Percentiles rank a stretch among this genome's conserved stretches.
phyloP scores from a whole-genome alignment of 345 rosid species.

The Populus euphratica region DNA sequence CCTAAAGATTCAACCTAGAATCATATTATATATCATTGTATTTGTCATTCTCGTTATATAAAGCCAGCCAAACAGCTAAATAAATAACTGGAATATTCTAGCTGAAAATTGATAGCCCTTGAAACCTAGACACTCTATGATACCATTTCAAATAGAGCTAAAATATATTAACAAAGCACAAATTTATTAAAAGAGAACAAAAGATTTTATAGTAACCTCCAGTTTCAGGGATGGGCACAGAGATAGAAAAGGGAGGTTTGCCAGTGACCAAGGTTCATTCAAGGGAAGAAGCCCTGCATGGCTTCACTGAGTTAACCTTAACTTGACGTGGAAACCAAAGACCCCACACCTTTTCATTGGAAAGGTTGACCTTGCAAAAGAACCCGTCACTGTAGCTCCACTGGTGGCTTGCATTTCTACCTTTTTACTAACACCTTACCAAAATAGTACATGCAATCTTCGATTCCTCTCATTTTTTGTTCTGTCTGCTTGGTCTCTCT shows the following conservation, averaged over 20 bases:
- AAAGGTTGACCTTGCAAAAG: conserved; percentile 44
- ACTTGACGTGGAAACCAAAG: conserved; percentile 36
- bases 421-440: not conserved
- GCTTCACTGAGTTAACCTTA: conserved; percentile 38
- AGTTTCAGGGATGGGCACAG: conserved; percentile 45
- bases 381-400: conserved; percentile 52
- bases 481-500: too few relatives aligned
- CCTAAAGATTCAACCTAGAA: too few relatives aligned
- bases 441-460: not conserved
- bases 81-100: too few relatives aligned
- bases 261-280: conserved; percentile 50
- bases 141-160: too few relatives aligned
- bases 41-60: too few relatives aligned
- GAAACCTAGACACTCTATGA: too few relatives aligned
- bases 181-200: not conserved
- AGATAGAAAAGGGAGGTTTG: conserved; percentile 50
- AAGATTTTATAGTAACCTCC: conserved; percentile 36
- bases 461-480: too few relatives aligned
- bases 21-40: too few relatives aligned
- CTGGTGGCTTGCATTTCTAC: conserved; percentile 46
- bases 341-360: conserved; percentile 20
- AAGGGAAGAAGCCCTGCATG: conserved; percentile 33
- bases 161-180: too few relatives aligned
- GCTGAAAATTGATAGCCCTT: too few relatives aligned
- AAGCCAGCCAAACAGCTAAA: too few relatives aligned